A percentile compares a stretch with the other conserved stretches of the same genome.
These are phyloP conservation scores for Xylariaceae sp. DNA, from an alignment of 2,329 filamentous ascomycete genomes.

Conservation along the genomic window DNA sequence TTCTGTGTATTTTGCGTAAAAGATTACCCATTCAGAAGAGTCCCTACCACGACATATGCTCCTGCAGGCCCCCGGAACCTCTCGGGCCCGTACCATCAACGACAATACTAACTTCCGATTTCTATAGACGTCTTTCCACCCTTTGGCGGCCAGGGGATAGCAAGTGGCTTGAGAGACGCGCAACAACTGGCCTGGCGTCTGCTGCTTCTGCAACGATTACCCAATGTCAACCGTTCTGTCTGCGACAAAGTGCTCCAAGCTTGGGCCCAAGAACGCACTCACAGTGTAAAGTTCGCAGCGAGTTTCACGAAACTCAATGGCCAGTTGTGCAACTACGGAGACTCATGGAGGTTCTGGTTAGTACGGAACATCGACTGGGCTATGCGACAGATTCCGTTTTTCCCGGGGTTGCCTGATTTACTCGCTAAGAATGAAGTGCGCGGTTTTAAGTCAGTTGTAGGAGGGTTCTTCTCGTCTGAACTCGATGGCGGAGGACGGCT, in stretches of 20 bases:
- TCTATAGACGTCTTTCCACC: slow-evolving; percentile 54
- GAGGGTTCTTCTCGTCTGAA: slow-evolving; percentile 30
- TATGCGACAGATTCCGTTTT: slow-evolving; percentile 22
- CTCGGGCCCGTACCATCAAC: not conserved
- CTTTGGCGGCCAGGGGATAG: slow-evolving; percentile 49
- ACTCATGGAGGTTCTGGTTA: slow-evolving; percentile 30
- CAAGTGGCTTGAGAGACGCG: slow-evolving; percentile 45
- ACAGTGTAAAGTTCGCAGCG: slow-evolving; percentile 32
- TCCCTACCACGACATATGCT: no score
- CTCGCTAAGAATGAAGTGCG: slow-evolving; percentile 21
- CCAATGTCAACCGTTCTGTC: slow-evolving; percentile 8
- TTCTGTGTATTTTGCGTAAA: no score
- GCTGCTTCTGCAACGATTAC: slow-evolving; percentile 26
- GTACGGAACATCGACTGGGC: slow-evolving; percentile 25
- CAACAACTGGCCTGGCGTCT: slow-evolving; percentile 46
- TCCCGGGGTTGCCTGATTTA: slow-evolving; percentile 19
- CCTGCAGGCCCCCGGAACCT: not conserved
- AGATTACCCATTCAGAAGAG: not conserved
- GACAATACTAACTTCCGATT: not conserved
- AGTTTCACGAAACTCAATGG: slow-evolving; percentile 32
- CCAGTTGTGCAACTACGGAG: slow-evolving; percentile 35
- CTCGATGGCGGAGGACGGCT: slow-evolving; percentile 32
- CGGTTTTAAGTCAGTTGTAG: slow-evolving; percentile 28
- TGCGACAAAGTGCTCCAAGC: slow-evolving; percentile 24
- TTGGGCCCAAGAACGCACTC: slow-evolving; percentile 33